Percentiles rank a stretch among this genome's conserved stretches.
Conservation (phyloP, 164 flowering plant genomes). For the Cinnamomum micranthum region DNA sequence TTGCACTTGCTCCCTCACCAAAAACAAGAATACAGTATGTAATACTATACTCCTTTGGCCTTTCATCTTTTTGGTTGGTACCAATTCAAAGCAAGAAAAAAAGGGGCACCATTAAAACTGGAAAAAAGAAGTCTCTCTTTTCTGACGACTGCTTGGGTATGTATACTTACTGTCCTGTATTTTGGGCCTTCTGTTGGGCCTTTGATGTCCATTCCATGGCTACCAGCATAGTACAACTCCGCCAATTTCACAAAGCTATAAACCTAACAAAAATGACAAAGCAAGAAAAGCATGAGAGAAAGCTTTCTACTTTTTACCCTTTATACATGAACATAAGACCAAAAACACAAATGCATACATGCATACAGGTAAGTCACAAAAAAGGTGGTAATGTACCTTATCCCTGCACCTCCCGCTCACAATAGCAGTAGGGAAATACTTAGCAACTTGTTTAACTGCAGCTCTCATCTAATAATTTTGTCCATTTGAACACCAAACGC, state of each 20-base stretch:
- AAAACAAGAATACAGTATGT: no score
- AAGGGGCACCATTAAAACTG: no score
- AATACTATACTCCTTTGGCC: no score
- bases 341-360: background rate
- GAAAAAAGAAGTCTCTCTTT: no score
- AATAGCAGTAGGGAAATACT: constrained; percentile 75
- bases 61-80: no score
- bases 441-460: constrained; percentile 55
- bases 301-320: background rate
- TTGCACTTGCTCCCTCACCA: background rate
- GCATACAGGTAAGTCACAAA: no score
- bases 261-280: constrained; percentile 34
- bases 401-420: constrained; percentile 81
- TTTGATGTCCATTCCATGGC: constrained; percentile 94
- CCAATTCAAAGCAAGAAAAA: no score
- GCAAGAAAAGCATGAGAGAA: background rate
- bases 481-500: background rate
- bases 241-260: constrained; percentile 54
- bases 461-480: constrained; percentile 53
- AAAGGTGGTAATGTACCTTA: constrained; percentile 47
- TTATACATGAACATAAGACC: no score
- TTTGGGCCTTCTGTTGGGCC: constrained; percentile 52
- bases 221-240: constrained; percentile 84
- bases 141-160: background rate
- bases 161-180: constrained; percentile 33